Evolutionary conservation across 129 eudicot species (phyloP), one percentile per base, ranked within the genome.

Genomic region (Chrysanthemum seticuspe): DNA sequence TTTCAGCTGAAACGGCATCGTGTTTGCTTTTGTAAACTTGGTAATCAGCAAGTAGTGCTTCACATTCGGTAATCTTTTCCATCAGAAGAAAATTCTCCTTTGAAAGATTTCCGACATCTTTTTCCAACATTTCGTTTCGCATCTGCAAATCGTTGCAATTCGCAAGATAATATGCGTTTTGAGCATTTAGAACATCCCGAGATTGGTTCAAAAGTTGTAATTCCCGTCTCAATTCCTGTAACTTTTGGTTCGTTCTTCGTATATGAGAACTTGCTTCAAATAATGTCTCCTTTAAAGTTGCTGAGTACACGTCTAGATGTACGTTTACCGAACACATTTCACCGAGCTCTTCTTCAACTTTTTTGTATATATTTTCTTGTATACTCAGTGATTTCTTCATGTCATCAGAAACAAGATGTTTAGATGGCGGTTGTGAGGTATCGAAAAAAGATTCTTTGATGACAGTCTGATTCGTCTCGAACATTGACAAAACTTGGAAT

Each of bases 401-500:
- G 81, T 94, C 98, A 57, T 80, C 93, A 15, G 85, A 71, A 36
- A 88, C 85, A 68, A 72, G 62, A 78, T 81, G 82, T 71, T 79
- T 84, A 70, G 84, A 11, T 31, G 13, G 68, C 23, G 79, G 76
- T 74, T 80, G 86, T n/a, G 80, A 68, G 23, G 89, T 69, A 65
- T 85, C 89, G 19, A 85, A 56, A 16, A 84, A 84, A 75, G 97
- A 88, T 82, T 90, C 88, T 71, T 80, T 85, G 34, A 90, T 85
- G 69, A 90, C 91, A 59, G 85, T 88, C 63, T 88, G 89, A 79
- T 95, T 95, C 31, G 96, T 88, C 74, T 90, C 96, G 56, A 86
- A 95, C 94, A 95, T 86, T 13, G 99, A 88, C 58, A 83, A 55
- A 59, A 95, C 97, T 79, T 95, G 99, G 59, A 88, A 86, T 14